Percentiles rank a stretch among this genome's conserved stretches.
These are phyloP conservation scores for Ascobolus immersus DNA, from an alignment of 495 filamentous ascomycete species.

Conservation along the genomic window DNA sequence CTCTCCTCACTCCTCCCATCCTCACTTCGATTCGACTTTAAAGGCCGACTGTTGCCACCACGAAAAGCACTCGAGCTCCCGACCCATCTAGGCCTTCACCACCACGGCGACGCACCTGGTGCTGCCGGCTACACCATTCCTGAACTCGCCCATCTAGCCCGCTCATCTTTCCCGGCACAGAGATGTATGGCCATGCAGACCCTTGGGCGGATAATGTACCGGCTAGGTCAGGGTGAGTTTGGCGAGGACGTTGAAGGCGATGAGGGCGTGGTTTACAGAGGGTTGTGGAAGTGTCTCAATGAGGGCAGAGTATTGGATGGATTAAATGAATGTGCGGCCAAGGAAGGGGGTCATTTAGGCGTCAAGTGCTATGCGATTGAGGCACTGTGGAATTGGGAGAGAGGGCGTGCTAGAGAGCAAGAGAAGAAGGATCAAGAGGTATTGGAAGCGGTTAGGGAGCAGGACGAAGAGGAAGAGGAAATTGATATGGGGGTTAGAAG, in stretches of 20 bases:
- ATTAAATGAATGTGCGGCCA: conserved; percentile 38
- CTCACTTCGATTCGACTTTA: conserved; percentile 68
- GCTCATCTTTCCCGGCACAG: conserved; percentile 63
- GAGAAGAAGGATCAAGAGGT: too few relatives aligned
- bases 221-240: conserved; percentile 57
- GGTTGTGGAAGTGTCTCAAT: conserved; percentile 51
- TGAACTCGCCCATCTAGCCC: conserved; percentile 57
- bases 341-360: conserved; percentile 29
- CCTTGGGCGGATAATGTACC: conserved; percentile 58
- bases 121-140: conserved; percentile 84
- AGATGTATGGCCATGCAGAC: conserved; percentile 81
- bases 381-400: conserved; percentile 82
- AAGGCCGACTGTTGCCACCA: conserved; percentile 50
- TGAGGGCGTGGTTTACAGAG: conserved; percentile 25
- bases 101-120: conserved; percentile 79
- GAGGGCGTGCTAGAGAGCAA: too few relatives aligned
- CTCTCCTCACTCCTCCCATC: conserved; percentile 46
- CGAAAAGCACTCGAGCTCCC: conserved; percentile 44
- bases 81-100: conserved; percentile 55
- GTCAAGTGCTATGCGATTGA: conserved; percentile 64
- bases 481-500: too few relatives aligned
- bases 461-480: too few relatives aligned
- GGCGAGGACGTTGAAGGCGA: conserved; percentile 34
- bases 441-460: too few relatives aligned
- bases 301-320: conserved; percentile 49